A percentile compares a stretch with the other conserved stretches of the same genome.
Conservation (phyloP, 2,329 filamentous ascomycete species). For the Cladosporium sp. region DNA sequence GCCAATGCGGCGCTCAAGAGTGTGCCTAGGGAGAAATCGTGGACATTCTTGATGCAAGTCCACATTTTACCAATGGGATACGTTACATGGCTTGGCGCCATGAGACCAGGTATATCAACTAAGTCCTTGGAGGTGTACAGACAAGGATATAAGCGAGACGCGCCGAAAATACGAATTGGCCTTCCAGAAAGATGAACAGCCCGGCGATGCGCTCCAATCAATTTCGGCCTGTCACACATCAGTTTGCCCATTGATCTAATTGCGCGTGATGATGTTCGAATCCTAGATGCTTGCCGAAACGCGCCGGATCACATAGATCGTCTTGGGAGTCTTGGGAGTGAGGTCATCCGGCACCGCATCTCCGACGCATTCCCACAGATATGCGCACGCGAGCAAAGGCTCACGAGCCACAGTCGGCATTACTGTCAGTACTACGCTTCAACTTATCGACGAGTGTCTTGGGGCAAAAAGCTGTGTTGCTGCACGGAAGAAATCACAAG, state of each 20-base stretch:
- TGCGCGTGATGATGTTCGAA: no score
- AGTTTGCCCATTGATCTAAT: no score
- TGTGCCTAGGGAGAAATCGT: not conserved
- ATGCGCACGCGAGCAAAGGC: not conserved
- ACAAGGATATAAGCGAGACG: constrained; percentile 1
- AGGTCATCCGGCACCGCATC: not conserved
- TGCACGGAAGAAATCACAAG: no score
- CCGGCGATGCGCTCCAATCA: not conserved
- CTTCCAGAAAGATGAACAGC: not conserved
- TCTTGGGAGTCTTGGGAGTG: not conserved
- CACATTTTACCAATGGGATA: not conserved
- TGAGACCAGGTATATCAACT: not conserved
- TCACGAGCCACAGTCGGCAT: no score
- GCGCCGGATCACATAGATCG: not conserved
- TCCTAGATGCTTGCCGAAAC: not conserved
- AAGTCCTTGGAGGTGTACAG: not conserved
- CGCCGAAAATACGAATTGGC: not conserved
- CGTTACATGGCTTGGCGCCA: constrained; percentile 5
- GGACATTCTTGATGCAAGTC: not conserved
- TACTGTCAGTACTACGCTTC: no score
- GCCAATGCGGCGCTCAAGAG: not conserved
- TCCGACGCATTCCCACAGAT: not conserved
- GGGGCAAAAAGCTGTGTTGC: no score
- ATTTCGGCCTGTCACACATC: no score
- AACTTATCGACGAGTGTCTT: no score